Evolutionary conservation across 1,139 yeast genomes (phyloP), one percentile per base, ranked within the genome.

Genomic region (Geotrichum fermentans): DNA sequence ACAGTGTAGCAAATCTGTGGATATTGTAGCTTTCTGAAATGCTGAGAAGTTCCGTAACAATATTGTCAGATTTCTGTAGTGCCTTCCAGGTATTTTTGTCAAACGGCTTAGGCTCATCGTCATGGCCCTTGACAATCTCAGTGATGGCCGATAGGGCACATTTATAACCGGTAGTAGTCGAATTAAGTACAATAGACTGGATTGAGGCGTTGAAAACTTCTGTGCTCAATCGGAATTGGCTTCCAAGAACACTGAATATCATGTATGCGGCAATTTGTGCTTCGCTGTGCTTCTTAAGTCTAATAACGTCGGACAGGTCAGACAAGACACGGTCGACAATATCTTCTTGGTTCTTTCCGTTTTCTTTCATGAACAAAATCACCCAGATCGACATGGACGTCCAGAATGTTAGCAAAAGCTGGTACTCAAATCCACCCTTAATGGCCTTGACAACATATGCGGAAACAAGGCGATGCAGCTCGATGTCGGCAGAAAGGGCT

Each of bases 221-320:
- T 46, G 73, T 69, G 7, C 83, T 75, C 49, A 92, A 73, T 7
- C 88, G 83, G 40, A 82, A 74, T 45, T 92, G 81, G 1, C 94
- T 75, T 2, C 84, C 77, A 47, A 90, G 71, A 1, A 92, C 96
- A 0, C 94, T 78, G 32, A 90, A 64, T 13, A 89, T 72, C 49
- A 95, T 85, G 63, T 85, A 92, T 2, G 92, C 88, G 28, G 96
- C 83, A 55, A 87, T 75, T 63, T 83, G 94, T 45, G 83, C 75
- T 60, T 88, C 95, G 34, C 77, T 71, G 29, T 75, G 73, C 43
- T 58, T 56, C 34, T 55, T 56, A 36, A 60, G 55, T 1, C 62
- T 53, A 14, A 71, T 48, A 2, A 63, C 57, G 29, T 58, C 61
- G 8, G 73, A 64, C 8, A 70, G 52, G 30, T 55, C 57, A 61